Conservation (phyloP, 805 yeast genomes). For the Ogataea polymorpha region DNA sequence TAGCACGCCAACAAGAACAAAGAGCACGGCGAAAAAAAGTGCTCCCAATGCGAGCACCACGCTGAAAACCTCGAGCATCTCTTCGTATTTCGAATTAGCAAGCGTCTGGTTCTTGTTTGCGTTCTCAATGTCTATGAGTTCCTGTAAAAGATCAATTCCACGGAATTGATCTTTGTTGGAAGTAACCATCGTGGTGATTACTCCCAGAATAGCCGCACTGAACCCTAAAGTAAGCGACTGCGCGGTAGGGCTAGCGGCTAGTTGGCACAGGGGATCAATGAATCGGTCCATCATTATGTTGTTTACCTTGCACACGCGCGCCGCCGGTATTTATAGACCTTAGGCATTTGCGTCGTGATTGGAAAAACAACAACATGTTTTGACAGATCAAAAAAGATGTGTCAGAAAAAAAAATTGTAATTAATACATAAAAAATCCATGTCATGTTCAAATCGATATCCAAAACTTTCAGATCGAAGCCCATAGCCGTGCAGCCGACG, state of each 20-base stretch:
- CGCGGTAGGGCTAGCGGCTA: conserved; percentile 14
- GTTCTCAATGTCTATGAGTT: conserved; percentile 18
- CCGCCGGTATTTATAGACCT: background rate
- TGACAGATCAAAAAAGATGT: conserved; percentile 9
- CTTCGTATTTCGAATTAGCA: conserved; percentile 11
- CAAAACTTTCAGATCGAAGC: conserved; percentile 19
- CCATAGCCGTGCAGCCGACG: conserved; percentile 24
- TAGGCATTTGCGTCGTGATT: background rate
- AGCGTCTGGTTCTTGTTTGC: conserved; percentile 12
- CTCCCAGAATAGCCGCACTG: conserved; percentile 19
- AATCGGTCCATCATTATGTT: conserved; percentile 1
- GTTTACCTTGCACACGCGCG: background rate
- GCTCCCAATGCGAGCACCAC: conserved; percentile 8
- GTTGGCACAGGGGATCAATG: conserved; percentile 3
- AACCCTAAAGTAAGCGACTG: conserved; percentile 19
- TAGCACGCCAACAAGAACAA: background rate
- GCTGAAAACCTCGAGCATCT: conserved; percentile 15
- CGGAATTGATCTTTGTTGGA: conserved; percentile 6
- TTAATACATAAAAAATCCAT: background rate
- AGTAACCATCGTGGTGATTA: conserved; percentile 16
- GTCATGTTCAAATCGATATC: conserved; percentile 27
- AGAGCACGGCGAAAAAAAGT: background rate
- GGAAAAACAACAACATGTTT: conserved; percentile 1
- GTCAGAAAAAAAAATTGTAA: background rate
- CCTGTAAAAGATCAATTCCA: conserved; percentile 13